These are phyloP conservation scores for Middelhovenomyces tepae DNA, from an alignment of 805 yeast genomes.

Conservation along the genomic window DNA sequence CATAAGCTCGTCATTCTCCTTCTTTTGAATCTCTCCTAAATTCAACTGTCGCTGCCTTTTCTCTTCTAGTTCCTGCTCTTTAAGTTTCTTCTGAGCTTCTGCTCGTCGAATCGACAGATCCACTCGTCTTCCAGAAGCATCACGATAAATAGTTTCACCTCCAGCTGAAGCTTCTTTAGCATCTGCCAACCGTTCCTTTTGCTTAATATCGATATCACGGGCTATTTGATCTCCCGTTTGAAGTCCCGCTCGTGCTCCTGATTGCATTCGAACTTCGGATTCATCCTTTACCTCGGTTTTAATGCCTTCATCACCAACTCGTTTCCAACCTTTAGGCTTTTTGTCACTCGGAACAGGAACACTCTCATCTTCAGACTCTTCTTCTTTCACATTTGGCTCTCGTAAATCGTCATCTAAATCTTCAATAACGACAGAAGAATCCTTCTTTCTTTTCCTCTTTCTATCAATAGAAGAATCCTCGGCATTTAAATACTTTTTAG, in stretches of 20 bases:
- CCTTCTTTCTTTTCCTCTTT: conserved; percentile 22
- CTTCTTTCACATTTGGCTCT: conserved; percentile 6
- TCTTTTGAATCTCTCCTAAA: conserved; percentile 17
- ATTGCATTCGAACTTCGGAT: conserved; percentile 8
- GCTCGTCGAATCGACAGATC: conserved; percentile 30
- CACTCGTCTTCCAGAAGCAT: conserved; percentile 47
- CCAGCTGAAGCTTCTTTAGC: conserved; percentile 34
- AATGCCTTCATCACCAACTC: conserved; percentile 10
- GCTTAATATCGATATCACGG: too few species aligned
- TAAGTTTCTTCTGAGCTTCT: conserved; percentile 16
- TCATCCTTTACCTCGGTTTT: conserved; percentile 5
- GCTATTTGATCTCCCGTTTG: conserved; percentile 39
- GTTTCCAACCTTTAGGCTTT: conserved; percentile 23
- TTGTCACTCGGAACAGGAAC: conserved; percentile 24
- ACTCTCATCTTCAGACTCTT: conserved; percentile 14
- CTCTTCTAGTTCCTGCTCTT: conserved; percentile 21
- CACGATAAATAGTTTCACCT: conserved; percentile 48
- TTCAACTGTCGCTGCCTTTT: conserved; percentile 12
- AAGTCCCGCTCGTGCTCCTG: conserved; percentile 31
- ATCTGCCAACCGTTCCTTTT: conserved; percentile 25
- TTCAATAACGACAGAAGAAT: conserved; percentile 16
- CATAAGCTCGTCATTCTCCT: conserved; percentile 25
- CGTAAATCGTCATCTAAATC: conserved; percentile 15
- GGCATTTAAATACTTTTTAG: conserved; percentile 34
- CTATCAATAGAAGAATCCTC: too few species aligned